Conservation (phyloP, 139 green algal species). For the Microglena sp. region DNA sequence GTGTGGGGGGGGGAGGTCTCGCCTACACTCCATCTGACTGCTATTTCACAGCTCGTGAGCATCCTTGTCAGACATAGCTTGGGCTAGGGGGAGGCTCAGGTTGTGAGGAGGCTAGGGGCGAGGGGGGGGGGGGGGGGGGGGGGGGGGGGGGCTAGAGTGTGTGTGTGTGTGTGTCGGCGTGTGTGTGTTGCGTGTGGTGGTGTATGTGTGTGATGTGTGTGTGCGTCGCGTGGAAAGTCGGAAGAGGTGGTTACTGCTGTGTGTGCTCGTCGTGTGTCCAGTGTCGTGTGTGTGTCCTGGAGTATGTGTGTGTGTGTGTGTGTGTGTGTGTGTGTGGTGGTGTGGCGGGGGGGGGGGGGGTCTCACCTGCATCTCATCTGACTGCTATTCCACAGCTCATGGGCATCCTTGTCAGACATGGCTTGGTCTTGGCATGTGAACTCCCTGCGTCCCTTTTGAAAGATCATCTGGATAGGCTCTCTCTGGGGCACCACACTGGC, state of each 20-base stretch:
- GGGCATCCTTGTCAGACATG: constrained; percentile 57
- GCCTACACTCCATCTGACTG: constrained; percentile 53
- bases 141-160: not conserved
- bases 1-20: too few relatives aligned
- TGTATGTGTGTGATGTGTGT: not conserved
- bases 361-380: constrained; percentile 58
- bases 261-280: not conserved
- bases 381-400: constrained; percentile 64
- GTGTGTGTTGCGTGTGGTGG: not conserved
- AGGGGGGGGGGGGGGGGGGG: too few relatives aligned
- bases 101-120: too few relatives aligned
- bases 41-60: constrained; percentile 67
- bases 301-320: not conserved
- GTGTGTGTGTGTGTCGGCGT: not conserved
- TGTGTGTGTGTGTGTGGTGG: not conserved
- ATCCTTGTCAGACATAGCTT: constrained; percentile 59
- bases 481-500: not conserved
- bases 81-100: too few relatives aligned
- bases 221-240: not conserved
- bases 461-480: not conserved
- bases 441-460: not conserved
- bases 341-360: too few relatives aligned
- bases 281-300: not conserved
- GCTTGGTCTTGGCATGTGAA: constrained; percentile 26
- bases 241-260: not conserved